Percentiles rank a stretch among this genome's conserved stretches.
These are phyloP conservation scores for Striga asiatica DNA, from an alignment of 257 asterid species.

Conservation along the genomic window DNA sequence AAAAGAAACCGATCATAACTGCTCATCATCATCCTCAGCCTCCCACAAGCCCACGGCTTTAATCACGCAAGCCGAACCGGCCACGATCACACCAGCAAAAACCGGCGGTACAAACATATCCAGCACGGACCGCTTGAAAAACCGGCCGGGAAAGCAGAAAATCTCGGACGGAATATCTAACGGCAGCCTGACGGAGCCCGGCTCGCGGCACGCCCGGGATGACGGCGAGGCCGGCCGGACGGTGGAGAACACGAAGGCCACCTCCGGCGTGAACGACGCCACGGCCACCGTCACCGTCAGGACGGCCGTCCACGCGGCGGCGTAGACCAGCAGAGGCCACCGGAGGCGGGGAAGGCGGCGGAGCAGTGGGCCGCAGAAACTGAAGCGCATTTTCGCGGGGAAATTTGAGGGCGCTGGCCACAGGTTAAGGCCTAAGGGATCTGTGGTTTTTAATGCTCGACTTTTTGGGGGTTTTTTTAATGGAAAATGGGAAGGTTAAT, in stretches of 20 bases:
- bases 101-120: slow-evolving; percentile 73
- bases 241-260: slow-evolving; percentile 62
- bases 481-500: background rate
- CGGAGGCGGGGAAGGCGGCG: slow-evolving; percentile 27
- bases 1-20: background rate
- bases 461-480: background rate
- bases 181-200: slow-evolving; percentile 48
- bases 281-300: slow-evolving; percentile 52
- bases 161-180: slow-evolving; percentile 56
- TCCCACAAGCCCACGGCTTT: slow-evolving; percentile 75
- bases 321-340: slow-evolving; percentile 49
- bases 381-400: slow-evolving; percentile 27
- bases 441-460: background rate
- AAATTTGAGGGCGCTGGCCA: no score
- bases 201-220: slow-evolving; percentile 23
- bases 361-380: slow-evolving; percentile 27
- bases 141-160: slow-evolving; percentile 46
- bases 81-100: slow-evolving; percentile 64
- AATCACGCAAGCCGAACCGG: slow-evolving; percentile 52
- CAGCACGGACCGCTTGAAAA: slow-evolving; percentile 40
- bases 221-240: slow-evolving; percentile 32
- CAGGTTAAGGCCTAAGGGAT: background rate
- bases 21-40: slow-evolving; percentile 36
- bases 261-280: slow-evolving; percentile 71
- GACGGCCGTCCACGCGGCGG: slow-evolving; percentile 67